A percentile compares a stretch with the other conserved stretches of the same genome.
These are phyloP conservation scores for Fusarium goolgardi DNA, from an alignment of 2,329 filamentous ascomycete genomes.

Conservation along the genomic window DNA sequence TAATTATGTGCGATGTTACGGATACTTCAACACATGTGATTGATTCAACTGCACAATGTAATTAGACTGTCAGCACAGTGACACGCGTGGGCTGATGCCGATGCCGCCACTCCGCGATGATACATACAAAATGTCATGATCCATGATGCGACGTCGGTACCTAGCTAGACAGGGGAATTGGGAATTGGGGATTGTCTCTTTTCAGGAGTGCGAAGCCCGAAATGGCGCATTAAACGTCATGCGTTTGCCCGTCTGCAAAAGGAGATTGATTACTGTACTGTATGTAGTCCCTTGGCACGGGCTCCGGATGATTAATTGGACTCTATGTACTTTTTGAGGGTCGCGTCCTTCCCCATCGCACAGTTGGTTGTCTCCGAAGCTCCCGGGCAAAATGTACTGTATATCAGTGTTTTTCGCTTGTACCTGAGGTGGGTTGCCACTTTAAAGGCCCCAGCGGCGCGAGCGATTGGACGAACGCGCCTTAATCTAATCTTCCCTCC, in stretches of 20 bases:
- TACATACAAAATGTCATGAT: conserved; percentile 2
- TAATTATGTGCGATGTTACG: conserved; percentile 17
- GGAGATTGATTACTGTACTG: conserved; percentile 22
- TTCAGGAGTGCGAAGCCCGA: conserved; percentile 19
- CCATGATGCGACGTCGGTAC: conserved; percentile 33
- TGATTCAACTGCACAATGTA: conserved; percentile 4
- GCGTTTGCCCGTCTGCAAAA: not conserved
- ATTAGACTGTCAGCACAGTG: conserved; percentile 4
- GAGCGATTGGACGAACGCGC: conserved; percentile 35
- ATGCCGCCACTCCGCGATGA: conserved; percentile 25
- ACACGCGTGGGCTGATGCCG: conserved; percentile 31
- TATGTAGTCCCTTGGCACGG: conserved; percentile 7
- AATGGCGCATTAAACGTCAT: conserved; percentile 4
- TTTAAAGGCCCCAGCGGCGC: conserved; percentile 30
- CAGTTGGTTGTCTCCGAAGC: conserved; percentile 36
- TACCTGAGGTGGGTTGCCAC: conserved; percentile 35
- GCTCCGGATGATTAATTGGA: conserved; percentile 10
- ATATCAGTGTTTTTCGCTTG: conserved; percentile 24
- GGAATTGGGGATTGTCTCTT: not conserved
- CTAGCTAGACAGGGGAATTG: conserved; percentile 4
- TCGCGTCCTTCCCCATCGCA: conserved; percentile 5
- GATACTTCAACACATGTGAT: conserved; percentile 23
- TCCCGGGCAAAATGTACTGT: conserved; percentile 31
- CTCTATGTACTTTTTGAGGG: conserved; percentile 1
- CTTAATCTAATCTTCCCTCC: conserved; percentile 40